phyloP scores from a whole-genome alignment of 768 basidiomycete genomes.

The Hemileccinum rubropunctum region DNA sequence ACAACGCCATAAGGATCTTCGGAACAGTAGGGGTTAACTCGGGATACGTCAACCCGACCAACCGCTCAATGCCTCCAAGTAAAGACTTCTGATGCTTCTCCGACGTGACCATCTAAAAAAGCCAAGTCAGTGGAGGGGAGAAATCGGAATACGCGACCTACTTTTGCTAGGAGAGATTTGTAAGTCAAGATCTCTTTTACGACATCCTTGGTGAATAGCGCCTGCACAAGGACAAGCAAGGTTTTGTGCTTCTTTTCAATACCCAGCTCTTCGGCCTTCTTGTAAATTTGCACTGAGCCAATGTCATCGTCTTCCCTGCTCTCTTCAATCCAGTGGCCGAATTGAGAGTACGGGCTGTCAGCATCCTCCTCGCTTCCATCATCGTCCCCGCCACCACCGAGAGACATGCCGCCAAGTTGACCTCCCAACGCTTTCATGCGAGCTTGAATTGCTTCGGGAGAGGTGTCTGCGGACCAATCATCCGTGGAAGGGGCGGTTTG shows the following conservation, averaged over 20 bases:
- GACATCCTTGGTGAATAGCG: constrained; percentile 76
- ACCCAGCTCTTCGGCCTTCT: constrained; percentile 87
- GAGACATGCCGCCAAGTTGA: constrained; percentile 49
- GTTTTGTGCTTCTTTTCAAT: constrained; percentile 96
- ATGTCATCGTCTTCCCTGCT: constrained; percentile 41
- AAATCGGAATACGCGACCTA: background rate
- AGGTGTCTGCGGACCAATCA: constrained; percentile 92
- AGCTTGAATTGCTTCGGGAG: constrained; percentile 81
- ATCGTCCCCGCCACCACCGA: constrained; percentile 60
- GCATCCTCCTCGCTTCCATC: constrained; percentile 87
- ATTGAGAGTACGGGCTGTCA: constrained; percentile 81
- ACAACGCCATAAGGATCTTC: constrained; percentile 91
- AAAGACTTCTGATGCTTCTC: constrained; percentile 97
- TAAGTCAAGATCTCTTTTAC: constrained; percentile 63
- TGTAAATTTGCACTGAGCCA: constrained; percentile 65
- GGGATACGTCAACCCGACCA: constrained; percentile 72
- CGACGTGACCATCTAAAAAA: constrained; percentile 71
- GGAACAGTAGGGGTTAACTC: constrained; percentile 72
- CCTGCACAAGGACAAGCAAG: constrained; percentile 77
- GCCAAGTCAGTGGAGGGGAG: constrained; percentile 3
- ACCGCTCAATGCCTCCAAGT: constrained; percentile 89
- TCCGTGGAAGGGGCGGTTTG: constrained; percentile 63
- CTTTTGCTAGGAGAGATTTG: constrained; percentile 73
- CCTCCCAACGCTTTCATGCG: constrained; percentile 71
- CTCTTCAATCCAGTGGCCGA: constrained; percentile 85